These are phyloP conservation scores for Emmonsiellopsis sp. DNA, from an alignment of 2,329 filamentous ascomycete genomes.

Conservation along the genomic window DNA sequence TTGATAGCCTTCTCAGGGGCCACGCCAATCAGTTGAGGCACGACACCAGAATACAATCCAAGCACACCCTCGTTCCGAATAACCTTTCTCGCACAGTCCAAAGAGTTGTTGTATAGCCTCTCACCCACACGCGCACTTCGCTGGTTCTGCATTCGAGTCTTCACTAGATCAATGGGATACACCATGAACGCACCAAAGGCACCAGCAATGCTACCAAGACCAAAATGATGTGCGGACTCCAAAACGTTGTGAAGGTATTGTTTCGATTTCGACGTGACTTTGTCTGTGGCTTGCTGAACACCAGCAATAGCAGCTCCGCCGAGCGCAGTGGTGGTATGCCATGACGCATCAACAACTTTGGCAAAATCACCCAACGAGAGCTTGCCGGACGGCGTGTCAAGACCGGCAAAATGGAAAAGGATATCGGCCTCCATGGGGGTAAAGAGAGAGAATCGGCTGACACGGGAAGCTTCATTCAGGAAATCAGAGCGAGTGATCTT, in stretches of 20 bases:
- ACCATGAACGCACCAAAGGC: conserved; percentile 99
- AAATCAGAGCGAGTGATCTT: conserved; percentile 94
- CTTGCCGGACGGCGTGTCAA: conserved; percentile 80
- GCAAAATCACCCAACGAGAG: conserved; percentile 78
- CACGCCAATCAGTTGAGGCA: conserved; percentile 92
- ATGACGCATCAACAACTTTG: conserved; percentile 89
- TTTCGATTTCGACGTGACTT: conserved; percentile 47
- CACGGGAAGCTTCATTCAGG: conserved; percentile 80
- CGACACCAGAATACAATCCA: conserved; percentile 86
- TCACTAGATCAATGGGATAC: conserved; percentile 96
- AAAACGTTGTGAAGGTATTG: conserved; percentile 55
- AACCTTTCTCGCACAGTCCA: conserved; percentile 92
- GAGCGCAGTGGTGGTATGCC: conserved; percentile 60
- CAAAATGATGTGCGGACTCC: conserved; percentile 84
- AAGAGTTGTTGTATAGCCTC: conserved; percentile 89
- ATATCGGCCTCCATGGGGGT: conserved; percentile 99
- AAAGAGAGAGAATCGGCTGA: conserved; percentile 90
- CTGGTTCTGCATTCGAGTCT: conserved; percentile 98
- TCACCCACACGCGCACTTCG: conserved; percentile 73
- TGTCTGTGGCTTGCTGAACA: conserved; percentile 38
- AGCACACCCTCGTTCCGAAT: conserved; percentile 82
- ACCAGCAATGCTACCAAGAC: conserved; percentile 78
- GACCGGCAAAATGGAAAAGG: conserved; percentile 92
- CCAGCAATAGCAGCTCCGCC: conserved; percentile 37
- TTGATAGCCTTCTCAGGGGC: conserved; percentile 99